Base-by-base conservation (phyloP, 2,329 filamentous ascomycete species). In the Chaetomium olivaceum region DNA sequence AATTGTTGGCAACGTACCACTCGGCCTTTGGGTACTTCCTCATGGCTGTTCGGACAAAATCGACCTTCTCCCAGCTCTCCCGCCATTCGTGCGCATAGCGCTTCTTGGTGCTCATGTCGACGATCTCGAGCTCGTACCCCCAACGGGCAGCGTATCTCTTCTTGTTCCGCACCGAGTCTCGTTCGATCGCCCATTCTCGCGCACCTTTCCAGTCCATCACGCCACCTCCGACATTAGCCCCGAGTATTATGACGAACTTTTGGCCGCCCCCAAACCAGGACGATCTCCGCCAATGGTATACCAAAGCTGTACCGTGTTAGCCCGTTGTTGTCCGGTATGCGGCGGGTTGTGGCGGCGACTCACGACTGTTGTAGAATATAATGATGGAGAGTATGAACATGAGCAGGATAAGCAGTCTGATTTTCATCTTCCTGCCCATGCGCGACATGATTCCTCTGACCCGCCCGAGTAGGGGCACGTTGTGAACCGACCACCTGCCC, bases 191-290 rank as follows among this genome's bases (percentile, higher is more conserved):
- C 95, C 95, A 99, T 80, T 99, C 95, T 67, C 93, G 87, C 23
- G 94, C 91, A 0, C 94, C 94, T 78, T 99, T 99, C 94, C 93
- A 97, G 75, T 97, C 94, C 93, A 98, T 98, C 8, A 99, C 95
- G 73, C 95, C 95, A 66, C 95, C 95, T 58, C 95, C 95, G 69
- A 96, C 86, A 74, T 99, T 99, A 63, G 95, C 93, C 27, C 91
- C 93, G 23, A 98, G 83, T 68, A 99, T 93, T 62, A 99, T 90
- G 70, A 99, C 95, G 74, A 91, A 93, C 74, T 97, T 98, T 75
- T 89, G 89, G 23, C 95, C 95, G 58, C 91, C 91, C 59, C 94
- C 93, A 3, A 96, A 82, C 78, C 85, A 85, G 43, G 88, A 80
- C 56, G 89, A 84, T 79, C 91, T 85, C 73, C 92, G 87, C 82